Conservation (phyloP, 2,329 filamentous ascomycete genomes). For the Hypoxylon sp. region DNA sequence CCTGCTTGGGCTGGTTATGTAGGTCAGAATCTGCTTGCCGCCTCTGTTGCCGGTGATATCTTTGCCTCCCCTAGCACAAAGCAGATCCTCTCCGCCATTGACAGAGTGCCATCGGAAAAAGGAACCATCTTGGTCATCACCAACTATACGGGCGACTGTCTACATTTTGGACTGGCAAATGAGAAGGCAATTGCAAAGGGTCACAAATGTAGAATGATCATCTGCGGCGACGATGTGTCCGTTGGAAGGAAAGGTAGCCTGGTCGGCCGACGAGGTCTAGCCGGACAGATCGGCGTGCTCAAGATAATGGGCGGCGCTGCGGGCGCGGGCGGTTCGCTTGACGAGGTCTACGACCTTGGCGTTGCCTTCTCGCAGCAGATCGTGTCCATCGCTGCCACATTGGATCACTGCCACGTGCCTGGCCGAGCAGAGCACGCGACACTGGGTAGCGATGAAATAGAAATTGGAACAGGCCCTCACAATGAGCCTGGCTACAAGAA, state of each 20-base stretch:
- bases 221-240: conserved; percentile 76
- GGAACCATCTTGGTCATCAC: conserved; percentile 74
- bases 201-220: conserved; percentile 69
- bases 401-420: conserved; percentile 74
- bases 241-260: conserved; percentile 71
- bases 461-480: conserved; percentile 77
- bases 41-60: conserved; percentile 73
- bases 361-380: conserved; percentile 66
- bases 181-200: conserved; percentile 71
- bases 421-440: conserved; percentile 65
- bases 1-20: conserved; percentile 77
- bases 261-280: conserved; percentile 73
- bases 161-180: conserved; percentile 73
- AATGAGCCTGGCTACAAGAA: conserved; percentile 75
- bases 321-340: conserved; percentile 63
- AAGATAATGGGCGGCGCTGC: conserved; percentile 70
- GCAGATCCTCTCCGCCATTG: conserved; percentile 73
- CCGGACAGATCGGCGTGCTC: conserved; percentile 72
- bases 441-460: conserved; percentile 67
- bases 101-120: conserved; percentile 66
- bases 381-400: conserved; percentile 70
- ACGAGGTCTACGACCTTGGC: conserved; percentile 67
- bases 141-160: conserved; percentile 76
- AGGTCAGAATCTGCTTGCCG: conserved; percentile 72
- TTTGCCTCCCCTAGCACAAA: conserved; percentile 75